Evolutionary conservation across 1,284 basidiomycete species (phyloP), one percentile per base, ranked within the genome.

Genomic region (Takashimella tepidaria): DNA sequence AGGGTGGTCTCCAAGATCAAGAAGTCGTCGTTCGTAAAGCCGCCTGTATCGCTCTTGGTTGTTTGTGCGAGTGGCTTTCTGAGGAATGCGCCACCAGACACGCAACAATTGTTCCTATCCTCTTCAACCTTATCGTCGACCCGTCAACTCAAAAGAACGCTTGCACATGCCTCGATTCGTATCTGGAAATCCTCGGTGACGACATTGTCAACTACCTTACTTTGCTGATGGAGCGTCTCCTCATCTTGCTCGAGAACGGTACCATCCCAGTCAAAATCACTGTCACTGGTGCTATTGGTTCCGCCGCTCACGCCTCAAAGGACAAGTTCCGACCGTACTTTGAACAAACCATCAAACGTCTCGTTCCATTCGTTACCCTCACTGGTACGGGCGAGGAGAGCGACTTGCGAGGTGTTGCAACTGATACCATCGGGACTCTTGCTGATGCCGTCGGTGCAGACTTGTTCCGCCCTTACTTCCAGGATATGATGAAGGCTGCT

Each of bases 361-460:
- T 99, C 63, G 84, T 88, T 61, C 89, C 89, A 64, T 80, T 81
- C 77, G 89, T 98, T 78, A 82, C 89, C 48, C 80, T 89, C 43
- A 84, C 91, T 42, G 78, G 77, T 51, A 84, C 84, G 41, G 84
- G 83, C 40, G 90, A 92, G 66, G 86, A 85, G 62, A 76, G 76
- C 62, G 93, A 98, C 69, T 83, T 99, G 43, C 89, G 96, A 58
- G 96, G 96, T 43, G 96, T 98, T 70, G 88, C 95, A 23, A 97
- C 96, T 83, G 96, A 98, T 77, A 92, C 96, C 37, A 87, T 98
- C 60, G 96, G 96, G 55, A 98, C 96, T 0, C 91, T 99, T 63
- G 91, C 95, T 31, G 96, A 98, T 77, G 92, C 96, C 13, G 91
- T 98, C 50, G 96, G 96, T 62, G 84, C 86, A 70, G 92, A 98